Percentiles rank a stretch among this genome's conserved stretches.
These are phyloP conservation scores for Alternaria viburni DNA, from an alignment of 2,329 filamentous ascomycete genomes.

Conservation along the genomic window DNA sequence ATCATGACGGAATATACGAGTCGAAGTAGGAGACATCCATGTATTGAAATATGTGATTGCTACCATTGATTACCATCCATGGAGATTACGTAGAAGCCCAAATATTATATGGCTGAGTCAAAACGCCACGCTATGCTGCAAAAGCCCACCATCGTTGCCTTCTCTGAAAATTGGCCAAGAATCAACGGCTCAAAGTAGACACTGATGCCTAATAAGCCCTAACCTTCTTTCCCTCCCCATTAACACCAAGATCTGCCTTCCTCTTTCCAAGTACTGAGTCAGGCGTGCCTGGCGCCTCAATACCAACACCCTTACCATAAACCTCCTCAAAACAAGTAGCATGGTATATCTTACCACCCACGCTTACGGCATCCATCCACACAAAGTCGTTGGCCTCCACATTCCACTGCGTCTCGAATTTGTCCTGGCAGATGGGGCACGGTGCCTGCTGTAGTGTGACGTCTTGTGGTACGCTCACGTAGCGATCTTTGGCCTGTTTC, in stretches of 20 bases:
- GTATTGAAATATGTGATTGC: not conserved
- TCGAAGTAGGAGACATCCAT: not conserved
- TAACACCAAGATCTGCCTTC: slow-evolving; percentile 36
- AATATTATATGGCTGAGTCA: not conserved
- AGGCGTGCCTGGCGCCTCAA: slow-evolving; percentile 42
- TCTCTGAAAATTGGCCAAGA: not conserved
- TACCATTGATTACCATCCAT: not conserved
- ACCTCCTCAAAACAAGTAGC: slow-evolving; percentile 83
- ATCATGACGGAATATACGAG: not conserved
- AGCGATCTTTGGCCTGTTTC: slow-evolving; percentile 68
- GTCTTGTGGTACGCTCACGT: slow-evolving; percentile 84
- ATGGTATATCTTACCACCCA: slow-evolving; percentile 84
- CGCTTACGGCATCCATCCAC: slow-evolving; percentile 85
- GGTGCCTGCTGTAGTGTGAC: slow-evolving; percentile 74
- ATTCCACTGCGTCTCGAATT: slow-evolving; percentile 90
- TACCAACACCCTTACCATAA: slow-evolving; percentile 41
- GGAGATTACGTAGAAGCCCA: not conserved
- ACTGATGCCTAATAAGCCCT: slow-evolving; percentile 22
- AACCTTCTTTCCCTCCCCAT: slow-evolving; percentile 41
- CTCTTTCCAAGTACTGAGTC: slow-evolving; percentile 48
- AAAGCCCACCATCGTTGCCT: not conserved
- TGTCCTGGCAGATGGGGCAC: slow-evolving; percentile 95
- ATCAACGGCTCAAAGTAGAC: not conserved
- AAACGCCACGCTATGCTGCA: slow-evolving; percentile 22
- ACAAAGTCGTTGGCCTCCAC: slow-evolving; percentile 96